phyloP scores from a whole-genome alignment of 345 rosid genomes.

The Melaleuca alternifolia region DNA sequence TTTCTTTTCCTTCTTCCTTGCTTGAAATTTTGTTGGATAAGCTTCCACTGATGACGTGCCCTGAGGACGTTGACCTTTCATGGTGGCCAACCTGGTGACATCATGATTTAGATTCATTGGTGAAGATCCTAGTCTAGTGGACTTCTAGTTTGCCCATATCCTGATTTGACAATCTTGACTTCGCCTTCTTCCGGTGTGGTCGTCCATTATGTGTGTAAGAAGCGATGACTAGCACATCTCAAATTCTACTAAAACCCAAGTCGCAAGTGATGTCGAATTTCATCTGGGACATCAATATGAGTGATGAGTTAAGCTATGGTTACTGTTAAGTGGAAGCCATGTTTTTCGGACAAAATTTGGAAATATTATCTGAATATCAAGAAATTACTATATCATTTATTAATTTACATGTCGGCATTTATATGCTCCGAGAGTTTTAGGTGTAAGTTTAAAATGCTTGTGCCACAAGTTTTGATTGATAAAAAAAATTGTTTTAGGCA shows the following conservation, averaged over 20 bases:
- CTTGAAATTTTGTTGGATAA: background rate
- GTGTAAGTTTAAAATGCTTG: background rate
- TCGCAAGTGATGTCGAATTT: no score
- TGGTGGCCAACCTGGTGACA: background rate
- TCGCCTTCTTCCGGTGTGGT: no score
- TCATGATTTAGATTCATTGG: background rate
- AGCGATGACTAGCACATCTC: background rate
- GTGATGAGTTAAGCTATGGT: background rate
- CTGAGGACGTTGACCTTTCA: background rate
- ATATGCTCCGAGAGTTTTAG: background rate
- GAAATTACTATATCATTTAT: background rate
- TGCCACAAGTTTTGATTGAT: background rate
- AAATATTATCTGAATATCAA: no score
- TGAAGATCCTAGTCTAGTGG: background rate
- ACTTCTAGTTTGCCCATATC: background rate
- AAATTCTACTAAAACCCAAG: background rate
- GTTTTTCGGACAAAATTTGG: background rate
- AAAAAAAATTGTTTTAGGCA: no score
- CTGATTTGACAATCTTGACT: no score
- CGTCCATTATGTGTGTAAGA: no score
- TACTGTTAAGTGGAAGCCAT: background rate
- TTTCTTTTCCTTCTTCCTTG: background rate
- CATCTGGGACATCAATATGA: fast-evolving
- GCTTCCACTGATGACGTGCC: background rate
- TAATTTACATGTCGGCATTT: background rate